Base-by-base conservation (phyloP, 2,329 filamentous ascomycete genomes). In the Hypoxylon sp. region DNA sequence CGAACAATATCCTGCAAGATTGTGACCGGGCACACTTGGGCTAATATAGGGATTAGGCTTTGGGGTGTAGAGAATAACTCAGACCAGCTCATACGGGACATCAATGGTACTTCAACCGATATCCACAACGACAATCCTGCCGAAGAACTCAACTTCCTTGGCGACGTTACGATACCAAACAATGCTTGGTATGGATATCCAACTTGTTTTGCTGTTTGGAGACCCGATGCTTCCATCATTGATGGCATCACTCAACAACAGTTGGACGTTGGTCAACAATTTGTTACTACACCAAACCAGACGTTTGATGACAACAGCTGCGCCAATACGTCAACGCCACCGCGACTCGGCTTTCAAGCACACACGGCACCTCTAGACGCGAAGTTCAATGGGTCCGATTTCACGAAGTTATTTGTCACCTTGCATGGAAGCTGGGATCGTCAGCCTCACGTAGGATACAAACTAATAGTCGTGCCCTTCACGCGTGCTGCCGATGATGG, bases 321-420 rank as follows among this genome's bases (percentile, higher is more conserved):
- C 26, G 36, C 46, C 9, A 30, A 40, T 9, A 15, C 54, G 3
- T 66, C 65, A 5, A 46, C 37, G 27, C 55, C 69, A 13, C 74
- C 84, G 67, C 16, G 77, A 0, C 70, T 88, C 20, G 77, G 76
- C 38, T 69, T 72, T 46, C 72, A 78, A 29, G 79, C 83, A 2
- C 86, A 89, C 60, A 81, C 78, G 68, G 84, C 84, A 0, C 85
- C 85, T 0, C 71, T 88, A 2, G 83, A 86, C 59, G 78, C 86
- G 63, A 81, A 82, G 59, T 88, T 88, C 71, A 81, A 77, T 15
- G 78, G 78, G 7, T 72, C 73, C 9, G 30, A 21, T 21, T 81
- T 76, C 16, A 78, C 80, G 53, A 77, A 73, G 7, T 78, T 81
- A 5, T 88, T 79, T 72, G 75, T 88, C 25, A 74, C 81, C 0